phyloP scores from a whole-genome alignment of 192 early-diverging fungal genomes.

The Geranomyces variabilis region DNA sequence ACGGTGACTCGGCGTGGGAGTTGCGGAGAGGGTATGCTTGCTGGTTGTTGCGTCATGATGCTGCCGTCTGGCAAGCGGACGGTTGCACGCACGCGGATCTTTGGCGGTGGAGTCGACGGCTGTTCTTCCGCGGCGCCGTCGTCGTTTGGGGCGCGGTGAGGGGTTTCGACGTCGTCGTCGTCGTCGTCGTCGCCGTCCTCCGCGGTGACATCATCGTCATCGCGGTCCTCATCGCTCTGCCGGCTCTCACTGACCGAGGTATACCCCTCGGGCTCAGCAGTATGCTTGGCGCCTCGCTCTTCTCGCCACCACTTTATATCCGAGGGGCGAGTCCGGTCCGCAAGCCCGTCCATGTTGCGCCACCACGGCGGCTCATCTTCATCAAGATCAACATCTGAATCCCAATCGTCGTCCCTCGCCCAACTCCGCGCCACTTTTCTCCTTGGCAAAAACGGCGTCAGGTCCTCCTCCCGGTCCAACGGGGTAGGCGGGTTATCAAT shows the following conservation, averaged over 20 bases:
- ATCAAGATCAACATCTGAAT: slow-evolving; percentile 45
- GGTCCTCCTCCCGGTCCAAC: slow-evolving; percentile 25
- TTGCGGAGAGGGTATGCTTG: background rate
- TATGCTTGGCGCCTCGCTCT: background rate
- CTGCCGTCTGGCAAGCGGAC: background rate
- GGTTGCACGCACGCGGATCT: slow-evolving; percentile 8
- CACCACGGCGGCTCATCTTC: slow-evolving; percentile 6
- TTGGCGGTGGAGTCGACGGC: background rate
- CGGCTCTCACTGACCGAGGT: background rate
- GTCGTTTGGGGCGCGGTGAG: background rate
- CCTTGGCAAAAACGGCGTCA: slow-evolving; percentile 25
- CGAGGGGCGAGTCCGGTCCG: background rate
- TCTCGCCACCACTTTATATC: slow-evolving; percentile 10
- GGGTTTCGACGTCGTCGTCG: too few relatives aligned
- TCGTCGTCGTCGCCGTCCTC: slow-evolving; percentile 7
- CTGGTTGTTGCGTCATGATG: background rate
- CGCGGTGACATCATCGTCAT: slow-evolving; percentile 1
- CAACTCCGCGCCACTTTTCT: slow-evolving; percentile 39
- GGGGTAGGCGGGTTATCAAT: slow-evolving; percentile 42
- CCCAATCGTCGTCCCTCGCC: slow-evolving; percentile 55
- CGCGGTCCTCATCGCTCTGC: background rate
- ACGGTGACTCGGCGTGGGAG: slow-evolving; percentile 8
- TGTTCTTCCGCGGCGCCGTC: background rate
- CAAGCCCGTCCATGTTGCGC: background rate
- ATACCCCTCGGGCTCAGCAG: too few relatives aligned